phyloP scores from a whole-genome alignment of 1,284 basidiomycete genomes.

The Moesziomyces globuligerus region DNA sequence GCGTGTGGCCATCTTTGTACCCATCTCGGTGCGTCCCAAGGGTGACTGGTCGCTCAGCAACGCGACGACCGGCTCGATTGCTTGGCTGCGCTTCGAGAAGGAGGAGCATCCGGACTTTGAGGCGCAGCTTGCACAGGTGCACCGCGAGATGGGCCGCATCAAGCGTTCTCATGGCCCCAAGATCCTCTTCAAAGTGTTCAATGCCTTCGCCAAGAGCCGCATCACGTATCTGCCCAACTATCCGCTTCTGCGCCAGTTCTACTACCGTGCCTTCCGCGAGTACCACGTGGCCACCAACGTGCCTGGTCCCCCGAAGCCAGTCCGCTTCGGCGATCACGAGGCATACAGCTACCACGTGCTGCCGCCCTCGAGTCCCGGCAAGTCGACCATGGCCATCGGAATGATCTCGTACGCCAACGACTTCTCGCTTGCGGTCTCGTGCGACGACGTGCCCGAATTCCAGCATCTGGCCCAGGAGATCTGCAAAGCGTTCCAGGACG shows the following conservation, averaged over 20 bases:
- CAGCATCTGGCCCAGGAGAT: conserved; percentile 55
- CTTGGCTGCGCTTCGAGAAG: conserved; percentile 63
- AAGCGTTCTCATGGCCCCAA: conserved; percentile 61
- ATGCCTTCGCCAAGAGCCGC: conserved; percentile 47
- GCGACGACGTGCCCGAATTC: conserved; percentile 65
- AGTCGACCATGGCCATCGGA: conserved; percentile 64
- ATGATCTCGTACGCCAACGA: conserved; percentile 65
- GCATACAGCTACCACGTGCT: conserved; percentile 65
- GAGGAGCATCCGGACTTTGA: conserved; percentile 48
- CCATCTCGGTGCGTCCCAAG: conserved; percentile 60
- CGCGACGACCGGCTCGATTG: conserved; percentile 62
- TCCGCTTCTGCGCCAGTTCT: conserved; percentile 51
- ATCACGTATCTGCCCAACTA: conserved; percentile 63
- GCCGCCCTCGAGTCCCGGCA: conserved; percentile 63
- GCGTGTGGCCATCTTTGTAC: conserved; percentile 65
- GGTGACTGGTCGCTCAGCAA: conserved; percentile 65
- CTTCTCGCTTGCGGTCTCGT: conserved; percentile 64
- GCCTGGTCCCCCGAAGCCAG: conserved; percentile 63
- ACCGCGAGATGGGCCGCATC: conserved; percentile 64
- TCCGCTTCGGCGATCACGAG: conserved; percentile 63
- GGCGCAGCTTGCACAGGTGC: conserved; percentile 54
- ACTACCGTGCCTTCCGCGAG: conserved; percentile 63
- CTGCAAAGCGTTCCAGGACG: conserved; percentile 63
- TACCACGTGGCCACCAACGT: conserved; percentile 66
- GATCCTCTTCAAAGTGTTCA: conserved; percentile 58